Evolutionary conservation across 75 land plant species (phyloP), one percentile per base, ranked within the genome.

Genomic region (Cryptomeria japonica): DNA sequence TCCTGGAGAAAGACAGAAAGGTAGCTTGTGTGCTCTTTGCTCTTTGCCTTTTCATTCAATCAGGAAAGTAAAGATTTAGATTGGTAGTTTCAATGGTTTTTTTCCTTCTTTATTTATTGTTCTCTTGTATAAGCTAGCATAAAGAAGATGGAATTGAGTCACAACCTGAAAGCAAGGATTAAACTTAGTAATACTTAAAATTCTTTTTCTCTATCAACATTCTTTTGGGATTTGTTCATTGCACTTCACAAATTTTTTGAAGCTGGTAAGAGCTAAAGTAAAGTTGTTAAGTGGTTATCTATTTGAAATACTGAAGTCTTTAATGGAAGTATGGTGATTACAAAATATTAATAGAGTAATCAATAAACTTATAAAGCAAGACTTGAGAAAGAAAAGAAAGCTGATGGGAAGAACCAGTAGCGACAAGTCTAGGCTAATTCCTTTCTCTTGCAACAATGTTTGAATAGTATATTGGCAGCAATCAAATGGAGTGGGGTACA

Each of bases 1-100:
- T 76, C 39, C 94, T 64, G 92, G 88, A 10, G 88, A 84, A 22
- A 87, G 82, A 86, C 87, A 87, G 53, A 95, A 94, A 94, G 98
- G 95, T 91, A 44, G 9, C 32, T 44, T 44, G 28, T 86, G 51
- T 37, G 39, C 32, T 70, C n/a, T 32, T 56, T 19, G 38, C 49
- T 86, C 38, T 28, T 77, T 77, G 49, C 83, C 22, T 15, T 51
- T 53, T 78, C 14, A 82, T 47, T 44, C n/a, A 82, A 25, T 19
- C 39, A 39, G 42, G 28, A 79, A 82, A 82, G 31, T 28, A 25
- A n/a, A 28, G 46, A 12, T 82, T n/a, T 82, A 2, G 83, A 28
- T 82, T 3, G 4, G 16, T 46, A 44, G 53, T 46, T n/a, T 82
- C n/a, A 25, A 12, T 75, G 77, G 34, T 32, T 11, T 82, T n/a